Evolutionary conservation across 2,329 filamentous ascomycete genomes (phyloP), one percentile per base, ranked within the genome.

Genomic region (Paraphoma chrysanthemicola): DNA sequence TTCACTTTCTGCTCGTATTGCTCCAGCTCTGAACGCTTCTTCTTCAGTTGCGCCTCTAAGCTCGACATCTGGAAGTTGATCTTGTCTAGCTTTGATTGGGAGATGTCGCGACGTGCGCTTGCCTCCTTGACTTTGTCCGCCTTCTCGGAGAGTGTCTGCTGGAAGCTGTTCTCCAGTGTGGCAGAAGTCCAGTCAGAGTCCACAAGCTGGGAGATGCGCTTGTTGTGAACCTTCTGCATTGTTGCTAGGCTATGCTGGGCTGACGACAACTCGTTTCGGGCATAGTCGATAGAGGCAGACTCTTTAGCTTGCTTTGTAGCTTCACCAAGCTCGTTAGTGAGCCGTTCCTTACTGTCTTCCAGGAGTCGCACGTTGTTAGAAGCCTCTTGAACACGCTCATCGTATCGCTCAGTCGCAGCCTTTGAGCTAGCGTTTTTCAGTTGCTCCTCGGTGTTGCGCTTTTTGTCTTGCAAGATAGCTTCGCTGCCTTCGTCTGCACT

Each of bases 401-500:
- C 93, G 81, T 89, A 92, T 11, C 87, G 84, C 10, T 87, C 84
- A 16, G 78, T 79, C 36, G 87, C 84, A 47, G 89, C 84, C 1
- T 88, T 85, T n/a, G 85, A 80, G 60, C 87, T 89, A 3, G 86
- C 82, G 51, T 84, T 83, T 45, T 83, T 77, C 14, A 96, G 81
- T 33, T 84, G 85, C 16, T 80, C 79, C 57, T 90, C 85, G 0
- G 91, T 83, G 39, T 95, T 90, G 38, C 87, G 85, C 47, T 91
- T 85, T 51, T 90, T 88, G 14, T 88, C 86, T 67, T 95, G 90
- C 6, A 97, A 82, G 3, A 91, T 82, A 28, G 90, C 90, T 73
- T 92, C 91, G 31, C 86, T 86, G 3, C 93, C 93, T 78, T 98
- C 94, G 66, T 99, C 94, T 30, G 93, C 84, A 36, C 90, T 85